Evolutionary conservation across 2,329 filamentous ascomycete genomes (phyloP).

Genomic region (Pyrenophora teres): DNA sequence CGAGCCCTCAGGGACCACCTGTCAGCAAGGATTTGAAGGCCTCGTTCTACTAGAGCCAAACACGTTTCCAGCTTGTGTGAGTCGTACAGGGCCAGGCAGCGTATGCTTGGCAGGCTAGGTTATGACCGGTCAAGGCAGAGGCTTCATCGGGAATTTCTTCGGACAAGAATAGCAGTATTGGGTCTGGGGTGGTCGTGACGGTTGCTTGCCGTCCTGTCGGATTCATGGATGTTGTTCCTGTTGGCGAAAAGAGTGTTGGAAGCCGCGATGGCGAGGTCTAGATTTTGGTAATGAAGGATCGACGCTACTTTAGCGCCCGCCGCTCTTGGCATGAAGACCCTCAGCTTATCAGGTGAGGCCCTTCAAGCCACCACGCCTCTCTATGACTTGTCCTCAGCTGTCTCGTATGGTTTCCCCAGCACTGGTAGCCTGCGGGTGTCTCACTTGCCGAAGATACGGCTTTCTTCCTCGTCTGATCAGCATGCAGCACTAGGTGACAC

Average conservation of each 20-base stretch:
- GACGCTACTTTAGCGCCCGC: conserved; percentile 6
- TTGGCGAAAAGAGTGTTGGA: not conserved
- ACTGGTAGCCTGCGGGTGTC: not conserved
- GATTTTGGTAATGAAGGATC: conserved; percentile 5
- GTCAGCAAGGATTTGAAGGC: not conserved
- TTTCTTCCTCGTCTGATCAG: not conserved
- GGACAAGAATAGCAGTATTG: conserved; percentile 10
- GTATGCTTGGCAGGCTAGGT: conserved; percentile 12
- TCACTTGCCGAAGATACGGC: not conserved
- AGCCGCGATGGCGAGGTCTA: conserved; percentile 7
- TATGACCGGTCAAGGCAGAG: conserved; percentile 3
- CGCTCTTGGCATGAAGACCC: conserved; percentile 4
- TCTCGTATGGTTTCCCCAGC: not conserved
- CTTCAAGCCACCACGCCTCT: conserved; percentile 2
- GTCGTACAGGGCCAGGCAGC: not conserved
- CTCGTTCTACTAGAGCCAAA: not conserved
- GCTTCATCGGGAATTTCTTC: not conserved
- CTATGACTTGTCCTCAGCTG: conserved; percentile 2
- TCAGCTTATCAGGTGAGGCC: conserved; percentile 4
- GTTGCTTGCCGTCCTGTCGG: not conserved
- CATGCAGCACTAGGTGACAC: not conserved
- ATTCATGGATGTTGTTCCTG: not conserved
- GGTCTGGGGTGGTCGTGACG: not conserved
- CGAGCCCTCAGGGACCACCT: not conserved
- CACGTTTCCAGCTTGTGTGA: conserved; percentile 1